Conservation (phyloP, 2,329 filamentous ascomycete species). For the Lecanosticta acicola region DNA sequence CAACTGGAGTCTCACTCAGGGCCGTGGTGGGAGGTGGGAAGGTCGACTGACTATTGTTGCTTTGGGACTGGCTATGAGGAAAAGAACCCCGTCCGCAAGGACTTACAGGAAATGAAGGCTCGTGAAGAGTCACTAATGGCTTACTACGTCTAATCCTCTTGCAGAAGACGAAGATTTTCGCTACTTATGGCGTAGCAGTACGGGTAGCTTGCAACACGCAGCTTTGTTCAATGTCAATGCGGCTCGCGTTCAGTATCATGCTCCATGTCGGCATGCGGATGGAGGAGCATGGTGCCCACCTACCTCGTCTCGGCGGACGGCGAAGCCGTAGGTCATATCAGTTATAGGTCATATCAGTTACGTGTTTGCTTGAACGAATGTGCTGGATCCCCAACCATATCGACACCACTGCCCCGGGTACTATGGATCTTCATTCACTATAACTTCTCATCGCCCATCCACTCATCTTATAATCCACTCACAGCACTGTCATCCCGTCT, state of each 20-base stretch:
- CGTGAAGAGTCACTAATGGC: constrained; percentile 2
- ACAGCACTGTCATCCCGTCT: too few relatives aligned
- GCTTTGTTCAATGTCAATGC: too few relatives aligned
- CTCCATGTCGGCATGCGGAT: neutral
- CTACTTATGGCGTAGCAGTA: neutral
- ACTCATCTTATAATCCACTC: constrained; percentile 8
- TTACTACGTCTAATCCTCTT: constrained; percentile 13
- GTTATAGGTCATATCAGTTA: neutral
- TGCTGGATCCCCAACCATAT: neutral
- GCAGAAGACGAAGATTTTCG: constrained; percentile 1
- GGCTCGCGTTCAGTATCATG: neutral
- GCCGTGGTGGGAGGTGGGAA: neutral
- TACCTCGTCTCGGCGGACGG: neutral
- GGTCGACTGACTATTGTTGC: neutral
- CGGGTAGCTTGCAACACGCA: neutral
- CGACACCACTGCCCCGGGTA: constrained; percentile 6
- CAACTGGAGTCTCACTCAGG: constrained; percentile 9
- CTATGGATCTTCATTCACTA: constrained; percentile 1
- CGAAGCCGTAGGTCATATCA: neutral
- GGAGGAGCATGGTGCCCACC: neutral
- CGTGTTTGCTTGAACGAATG: neutral
- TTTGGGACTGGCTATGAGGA: constrained; percentile 5
- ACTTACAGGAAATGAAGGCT: constrained; percentile 8
- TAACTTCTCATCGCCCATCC: constrained; percentile 2
- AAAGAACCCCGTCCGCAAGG: constrained; percentile 22